Evolutionary conservation across 176 grass and related monocot species (phyloP).

Genomic region (Pontederia crassipes): DNA sequence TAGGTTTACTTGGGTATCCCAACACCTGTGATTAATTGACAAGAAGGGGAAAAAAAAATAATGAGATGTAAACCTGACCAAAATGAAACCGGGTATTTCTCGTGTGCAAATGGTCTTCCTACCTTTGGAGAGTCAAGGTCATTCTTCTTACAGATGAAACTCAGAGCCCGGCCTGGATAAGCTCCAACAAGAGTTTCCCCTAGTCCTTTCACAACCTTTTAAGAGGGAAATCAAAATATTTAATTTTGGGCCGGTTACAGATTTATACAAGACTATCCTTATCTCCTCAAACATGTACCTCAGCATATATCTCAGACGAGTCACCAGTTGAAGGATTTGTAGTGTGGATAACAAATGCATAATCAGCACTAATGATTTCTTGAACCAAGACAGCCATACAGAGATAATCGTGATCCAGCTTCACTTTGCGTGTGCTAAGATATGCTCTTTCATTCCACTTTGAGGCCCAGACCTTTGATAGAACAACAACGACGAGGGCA

Average conservation of each 20-base stretch:
- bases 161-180: constrained; percentile 50
- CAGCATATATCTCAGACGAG: constrained; percentile 88
- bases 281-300: constrained; percentile 27
- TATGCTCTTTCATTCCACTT: constrained; percentile 99
- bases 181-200: constrained; percentile 32
- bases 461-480: constrained; percentile 82
- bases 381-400: constrained; percentile 97
- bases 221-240: not conserved
- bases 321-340: constrained; percentile 83
- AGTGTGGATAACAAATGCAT: constrained; percentile 99
- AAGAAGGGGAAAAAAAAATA: no score
- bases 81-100: no score
- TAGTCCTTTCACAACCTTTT: constrained; percentile 71
- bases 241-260: not conserved
- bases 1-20: constrained; percentile 90
- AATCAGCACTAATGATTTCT: constrained; percentile 93
- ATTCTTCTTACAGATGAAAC: constrained; percentile 76
- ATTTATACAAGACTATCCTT: not conserved
- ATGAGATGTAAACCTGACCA: no score
- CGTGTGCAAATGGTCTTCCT: not conserved
- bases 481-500: not conserved
- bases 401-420: constrained; percentile 85
- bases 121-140: constrained; percentile 76
- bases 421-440: constrained; percentile 89
- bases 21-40: constrained; percentile 37